A percentile compares a stretch with the other conserved stretches of the same genome.
Evolutionary conservation across 108 stramenopile genomes (phyloP).

Genomic region (Skeletonema menzelii): DNA sequence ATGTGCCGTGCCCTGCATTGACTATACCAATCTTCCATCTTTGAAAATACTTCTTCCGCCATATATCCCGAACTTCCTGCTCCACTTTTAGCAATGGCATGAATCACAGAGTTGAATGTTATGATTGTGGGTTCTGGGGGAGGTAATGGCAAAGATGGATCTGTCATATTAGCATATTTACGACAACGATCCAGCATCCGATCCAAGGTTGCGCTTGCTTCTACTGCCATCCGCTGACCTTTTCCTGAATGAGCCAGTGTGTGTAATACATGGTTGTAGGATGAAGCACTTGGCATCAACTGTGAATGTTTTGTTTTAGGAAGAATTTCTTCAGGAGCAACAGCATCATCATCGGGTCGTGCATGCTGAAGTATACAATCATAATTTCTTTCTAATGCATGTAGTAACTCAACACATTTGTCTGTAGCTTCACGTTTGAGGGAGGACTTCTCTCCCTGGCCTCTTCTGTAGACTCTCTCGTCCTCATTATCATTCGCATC

Average conservation of each 20-base stretch:
- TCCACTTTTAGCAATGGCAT: slow-evolving; percentile 55
- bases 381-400: slow-evolving; percentile 35
- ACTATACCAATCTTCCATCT: slow-evolving; percentile 47
- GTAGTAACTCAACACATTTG: slow-evolving; percentile 18
- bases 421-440: slow-evolving; percentile 22
- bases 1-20: slow-evolving; percentile 20
- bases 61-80: slow-evolving; percentile 38
- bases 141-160: not conserved
- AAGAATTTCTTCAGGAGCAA: not conserved
- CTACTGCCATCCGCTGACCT: slow-evolving; percentile 4
- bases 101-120: slow-evolving; percentile 56
- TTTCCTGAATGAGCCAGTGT: slow-evolving; percentile 29
- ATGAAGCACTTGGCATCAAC: slow-evolving; percentile 34
- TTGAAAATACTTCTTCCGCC: slow-evolving; percentile 40
- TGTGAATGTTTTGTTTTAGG: slow-evolving; percentile 3
- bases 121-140: slow-evolving; percentile 50
- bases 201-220: slow-evolving; percentile 18
- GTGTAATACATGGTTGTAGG: slow-evolving; percentile 34
- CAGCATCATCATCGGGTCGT: not conserved
- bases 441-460: not conserved
- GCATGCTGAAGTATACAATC: slow-evolving; percentile 15
- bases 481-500: not conserved
- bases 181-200: slow-evolving; percentile 38
- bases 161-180: not conserved
- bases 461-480: not conserved